Evolutionary conservation across 208 protist genomes (phyloP), one percentile per base, ranked within the genome.

Genomic region (Porcisia hertigi): DNA sequence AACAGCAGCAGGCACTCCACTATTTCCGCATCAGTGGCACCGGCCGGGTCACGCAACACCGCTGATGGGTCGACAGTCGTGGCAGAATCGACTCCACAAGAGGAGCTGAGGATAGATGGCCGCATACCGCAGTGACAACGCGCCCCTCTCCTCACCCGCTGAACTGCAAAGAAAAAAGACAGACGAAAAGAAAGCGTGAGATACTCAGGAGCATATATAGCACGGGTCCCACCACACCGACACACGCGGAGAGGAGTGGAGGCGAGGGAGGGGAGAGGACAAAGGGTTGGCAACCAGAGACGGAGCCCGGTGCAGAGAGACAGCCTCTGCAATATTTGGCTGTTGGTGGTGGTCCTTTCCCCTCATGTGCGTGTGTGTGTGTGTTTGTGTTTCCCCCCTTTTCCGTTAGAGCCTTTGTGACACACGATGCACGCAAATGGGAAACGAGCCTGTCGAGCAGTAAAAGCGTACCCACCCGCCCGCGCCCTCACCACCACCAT

Each of bases 21-120:
- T 62, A 75, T 23, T 25, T 75, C 71, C 45, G 12, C 30, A 30
- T 75, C 71, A 30, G 41, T 65, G 36, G 49, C 69, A 47, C 12
- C 69, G 3, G 16, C 23, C 11, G 41, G 63, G 63, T 67, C 41
- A 30, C 14, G 63, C 63, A 52, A n/a, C 18, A 43, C 63, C 30
- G 63, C 63, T 12, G 3, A 49, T 49, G 63, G 2, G 63, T 6
- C 25, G 2, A 67, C 23, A 36, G 8, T 16, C 41, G 23, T 43
- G 41, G 63, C 23, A 34, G 62, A 67, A 49, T 30, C 16, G 63
- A 52, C 41, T 49, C 63, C 63, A 67, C 47, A n/a, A 0, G 2
- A 43, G 41, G 63, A 67, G 63, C 25, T 49, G 18, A 6, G 16
- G 23, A 36, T 49, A 67, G 63, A 41, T n/a, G 47, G 30, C 9